Conservation (phyloP, 139 green algal genomes). For the Pleodorina starrii region DNA sequence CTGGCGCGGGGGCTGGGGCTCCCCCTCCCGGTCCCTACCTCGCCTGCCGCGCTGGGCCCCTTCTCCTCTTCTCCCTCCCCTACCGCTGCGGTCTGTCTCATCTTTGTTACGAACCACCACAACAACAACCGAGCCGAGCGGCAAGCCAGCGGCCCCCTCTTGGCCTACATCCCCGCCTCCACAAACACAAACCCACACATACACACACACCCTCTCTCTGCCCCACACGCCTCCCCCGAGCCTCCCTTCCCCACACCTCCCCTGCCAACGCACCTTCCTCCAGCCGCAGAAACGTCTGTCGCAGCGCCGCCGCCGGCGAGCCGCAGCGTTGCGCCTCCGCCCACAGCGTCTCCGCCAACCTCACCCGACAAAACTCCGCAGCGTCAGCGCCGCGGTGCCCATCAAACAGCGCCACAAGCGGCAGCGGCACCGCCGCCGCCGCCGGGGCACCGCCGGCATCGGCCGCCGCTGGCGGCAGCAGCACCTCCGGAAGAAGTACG, state of each 20-base stretch:
- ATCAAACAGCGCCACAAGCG: constrained; percentile 85
- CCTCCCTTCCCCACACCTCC: too few species aligned
- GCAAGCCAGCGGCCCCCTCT: too few species aligned
- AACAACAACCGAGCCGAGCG: too few species aligned
- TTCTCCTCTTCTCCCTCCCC: too few species aligned
- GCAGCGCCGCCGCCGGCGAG: constrained; percentile 56
- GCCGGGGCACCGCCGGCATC: constrained; percentile 1
- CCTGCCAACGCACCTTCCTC: constrained; percentile 24
- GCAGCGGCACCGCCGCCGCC: neutral
- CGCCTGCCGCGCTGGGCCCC: too few species aligned
- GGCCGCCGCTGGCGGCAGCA: neutral
- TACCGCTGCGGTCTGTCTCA: too few species aligned
- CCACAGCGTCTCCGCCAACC: constrained; percentile 53
- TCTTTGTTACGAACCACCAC: too few species aligned
- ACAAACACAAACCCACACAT: neutral
- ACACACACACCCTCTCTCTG: neutral
- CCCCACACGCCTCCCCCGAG: too few species aligned
- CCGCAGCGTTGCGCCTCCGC: neutral
- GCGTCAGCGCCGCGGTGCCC: constrained; percentile 82
- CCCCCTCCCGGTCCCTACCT: too few species aligned
- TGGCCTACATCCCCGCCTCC: neutral
- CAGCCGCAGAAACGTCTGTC: constrained; percentile 53
- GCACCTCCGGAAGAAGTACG: constrained; percentile 55
- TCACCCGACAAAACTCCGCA: constrained; percentile 66
- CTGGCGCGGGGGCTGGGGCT: too few species aligned